Base-by-base conservation (phyloP, 352 stramenopile genomes). In the Globisporangium lucens region DNA sequence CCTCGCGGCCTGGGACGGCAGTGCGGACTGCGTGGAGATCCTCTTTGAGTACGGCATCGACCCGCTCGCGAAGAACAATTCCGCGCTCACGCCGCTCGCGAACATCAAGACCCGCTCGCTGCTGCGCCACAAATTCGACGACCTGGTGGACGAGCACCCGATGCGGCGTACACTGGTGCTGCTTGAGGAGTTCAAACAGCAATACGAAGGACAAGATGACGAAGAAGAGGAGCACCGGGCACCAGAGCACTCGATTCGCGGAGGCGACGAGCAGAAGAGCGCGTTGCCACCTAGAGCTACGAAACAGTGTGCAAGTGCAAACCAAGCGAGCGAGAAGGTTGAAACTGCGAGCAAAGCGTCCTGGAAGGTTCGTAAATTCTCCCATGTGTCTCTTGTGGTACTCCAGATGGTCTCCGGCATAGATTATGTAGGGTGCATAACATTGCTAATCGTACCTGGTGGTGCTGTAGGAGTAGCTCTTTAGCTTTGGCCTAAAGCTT, bases 21-120 rank as follows among this genome's bases (percentile, higher is more conserved):
- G 77, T 53, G 72, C 85, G 24, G 76, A 76, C 10, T 91, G 83
- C 56, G 75, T 91, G 8, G 66, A 76, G 43, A 89, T 94, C 58
- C 56, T 94, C 17, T 62, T 88, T 17, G 80, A 93, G 57, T 93
- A 93, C 59, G 82, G 77, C 3, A 56, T 87, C 2, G 80, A 89
- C 56, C 63, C 78, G 12, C 66, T 84, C 49, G 63, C 64, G 13
- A 77, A 61, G 22, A 92, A 92, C 66, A 67, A 59, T 13, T 80
- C 82, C 10, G 82, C 77, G 0, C 56, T 89, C 13, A 87, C 80
- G 15, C 74, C 80, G 20, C 72, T 90, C 4, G 71, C 71, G 5
- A 92, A 92, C 29, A 60, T 90, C 56, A 83, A 81, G 71, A 88
- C 77, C 27, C 75, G 82, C 41, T 89, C 80, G n/a, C 76, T 78